These are phyloP conservation scores for Tephrocybe sp. DNA, from an alignment of 768 basidiomycete species.

Conservation along the genomic window DNA sequence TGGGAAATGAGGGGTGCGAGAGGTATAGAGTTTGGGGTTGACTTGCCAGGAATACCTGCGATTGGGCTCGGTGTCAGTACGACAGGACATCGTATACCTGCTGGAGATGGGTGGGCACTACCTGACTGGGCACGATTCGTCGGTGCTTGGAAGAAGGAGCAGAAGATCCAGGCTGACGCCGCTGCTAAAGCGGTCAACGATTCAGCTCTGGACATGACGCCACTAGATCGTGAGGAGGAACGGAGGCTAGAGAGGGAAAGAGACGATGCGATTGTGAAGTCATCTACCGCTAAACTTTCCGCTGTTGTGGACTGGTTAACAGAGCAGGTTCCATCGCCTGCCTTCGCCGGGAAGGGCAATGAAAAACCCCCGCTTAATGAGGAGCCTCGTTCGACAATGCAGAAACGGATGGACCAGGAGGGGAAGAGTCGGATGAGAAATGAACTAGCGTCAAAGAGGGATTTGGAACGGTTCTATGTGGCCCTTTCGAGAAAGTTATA, in stretches of 20 bases:
- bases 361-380: constrained; percentile 20
- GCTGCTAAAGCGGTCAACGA: constrained; percentile 18
- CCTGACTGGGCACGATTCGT: constrained; percentile 67
- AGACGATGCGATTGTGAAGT: constrained; percentile 56
- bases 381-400: constrained; percentile 7
- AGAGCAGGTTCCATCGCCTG: constrained; percentile 59
- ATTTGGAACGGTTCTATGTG: constrained; percentile 88
- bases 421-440: constrained; percentile 34
- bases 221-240: constrained; percentile 20
- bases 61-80: constrained; percentile 35
- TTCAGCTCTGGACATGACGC: constrained; percentile 5
- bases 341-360: constrained; percentile 13
- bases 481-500: constrained; percentile 88
- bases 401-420: constrained; percentile 21
- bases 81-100: constrained; percentile 12
- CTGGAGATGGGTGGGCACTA: constrained; percentile 44
- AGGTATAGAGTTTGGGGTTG: constrained; percentile 69
- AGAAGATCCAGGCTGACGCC: constrained; percentile 39
- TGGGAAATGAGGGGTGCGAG: constrained; percentile 93
- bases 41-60: constrained; percentile 51
- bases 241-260: constrained; percentile 19
- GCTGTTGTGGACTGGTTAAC: constrained; percentile 80
- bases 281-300: constrained; percentile 71
- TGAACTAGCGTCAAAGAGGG: constrained; percentile 65
- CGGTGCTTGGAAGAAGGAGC: constrained; percentile 59